These are phyloP conservation scores for Microcos paniculata DNA, from an alignment of 345 rosid genomes.

Conservation along the genomic window DNA sequence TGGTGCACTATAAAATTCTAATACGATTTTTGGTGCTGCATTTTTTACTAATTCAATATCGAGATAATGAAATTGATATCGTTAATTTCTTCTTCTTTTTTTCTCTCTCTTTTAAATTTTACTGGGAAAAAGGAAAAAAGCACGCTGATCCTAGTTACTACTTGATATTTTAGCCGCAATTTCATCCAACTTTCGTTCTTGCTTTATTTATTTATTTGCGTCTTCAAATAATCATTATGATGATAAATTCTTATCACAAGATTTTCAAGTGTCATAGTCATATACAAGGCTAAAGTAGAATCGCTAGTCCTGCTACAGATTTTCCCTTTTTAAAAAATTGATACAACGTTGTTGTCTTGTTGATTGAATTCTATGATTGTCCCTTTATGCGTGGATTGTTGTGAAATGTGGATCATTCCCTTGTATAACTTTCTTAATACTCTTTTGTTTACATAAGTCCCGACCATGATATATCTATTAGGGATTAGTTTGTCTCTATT, in stretches of 20 bases:
- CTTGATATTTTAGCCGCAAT: too few species aligned
- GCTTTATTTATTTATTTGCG: too few species aligned
- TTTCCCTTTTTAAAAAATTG: not conserved
- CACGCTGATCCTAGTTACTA: too few species aligned
- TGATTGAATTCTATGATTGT: conserved; percentile 14
- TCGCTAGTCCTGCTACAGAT: not conserved
- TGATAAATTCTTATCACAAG: not conserved
- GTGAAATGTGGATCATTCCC: conserved; percentile 15
- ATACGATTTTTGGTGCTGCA: not conserved
- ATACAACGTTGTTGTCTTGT: conserved; percentile 1
- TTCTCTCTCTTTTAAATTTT: not conserved
- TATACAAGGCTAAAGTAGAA: conserved; percentile 5
- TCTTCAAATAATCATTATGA: not conserved
- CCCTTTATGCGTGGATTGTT: conserved; percentile 23
- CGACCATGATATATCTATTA: conserved; percentile 7
- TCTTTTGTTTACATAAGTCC: conserved; percentile 13
- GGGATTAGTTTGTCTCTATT: conserved; percentile 20
- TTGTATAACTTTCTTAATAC: not conserved
- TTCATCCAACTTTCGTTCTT: too few species aligned
- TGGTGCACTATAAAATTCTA: not conserved
- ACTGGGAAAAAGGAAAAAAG: too few species aligned
- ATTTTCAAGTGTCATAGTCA: conserved; percentile 6
- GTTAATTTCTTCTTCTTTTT: too few species aligned
- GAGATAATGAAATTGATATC: not conserved
- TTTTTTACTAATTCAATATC: not conserved